phyloP scores from a whole-genome alignment of 192 early-diverging fungal genomes.

The Thoreauomyces humboldtii region DNA sequence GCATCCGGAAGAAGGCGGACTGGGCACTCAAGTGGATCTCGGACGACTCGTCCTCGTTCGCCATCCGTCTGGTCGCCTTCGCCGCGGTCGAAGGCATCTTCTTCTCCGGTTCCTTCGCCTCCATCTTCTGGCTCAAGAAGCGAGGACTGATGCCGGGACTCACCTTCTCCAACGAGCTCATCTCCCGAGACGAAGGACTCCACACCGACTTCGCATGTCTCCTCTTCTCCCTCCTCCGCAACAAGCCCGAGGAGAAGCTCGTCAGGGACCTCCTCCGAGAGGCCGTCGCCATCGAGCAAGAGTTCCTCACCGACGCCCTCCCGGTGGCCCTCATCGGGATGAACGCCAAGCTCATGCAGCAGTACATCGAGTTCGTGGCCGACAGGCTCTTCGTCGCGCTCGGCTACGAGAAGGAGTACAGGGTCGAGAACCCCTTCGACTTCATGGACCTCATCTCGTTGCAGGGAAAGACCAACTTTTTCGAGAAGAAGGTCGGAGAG shows the following conservation, averaged over 20 bases:
- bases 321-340: slow-evolving; percentile 94
- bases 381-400: slow-evolving; percentile 90
- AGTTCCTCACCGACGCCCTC: slow-evolving; percentile 91
- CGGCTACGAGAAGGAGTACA: slow-evolving; percentile 82
- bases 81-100: slow-evolving; percentile 98
- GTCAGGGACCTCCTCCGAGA: slow-evolving; percentile 74
- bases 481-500: slow-evolving; percentile 65
- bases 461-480: slow-evolving; percentile 84
- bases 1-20: slow-evolving; percentile 93
- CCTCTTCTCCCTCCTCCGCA: slow-evolving; percentile 77
- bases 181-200: slow-evolving; percentile 95
- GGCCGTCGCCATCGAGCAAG: slow-evolving; percentile 92
- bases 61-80: slow-evolving; percentile 91
- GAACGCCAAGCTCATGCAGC: slow-evolving; percentile 91
- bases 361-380: slow-evolving; percentile 99
- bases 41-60: slow-evolving; percentile 77
- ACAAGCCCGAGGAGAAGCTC: slow-evolving; percentile 65
- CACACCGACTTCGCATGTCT: slow-evolving; percentile 98
- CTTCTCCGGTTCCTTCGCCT: slow-evolving; percentile 95
- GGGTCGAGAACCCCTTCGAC: slow-evolving; percentile 90
- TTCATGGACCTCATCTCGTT: slow-evolving; percentile 99
- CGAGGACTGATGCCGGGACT: slow-evolving; percentile 96
- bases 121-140: slow-evolving; percentile 99
- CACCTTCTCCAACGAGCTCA: slow-evolving; percentile 97
- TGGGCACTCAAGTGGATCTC: slow-evolving; percentile 96